Evolutionary conservation across 2,329 filamentous ascomycete genomes (phyloP).

Genomic region (Colletotrichum agaves): DNA sequence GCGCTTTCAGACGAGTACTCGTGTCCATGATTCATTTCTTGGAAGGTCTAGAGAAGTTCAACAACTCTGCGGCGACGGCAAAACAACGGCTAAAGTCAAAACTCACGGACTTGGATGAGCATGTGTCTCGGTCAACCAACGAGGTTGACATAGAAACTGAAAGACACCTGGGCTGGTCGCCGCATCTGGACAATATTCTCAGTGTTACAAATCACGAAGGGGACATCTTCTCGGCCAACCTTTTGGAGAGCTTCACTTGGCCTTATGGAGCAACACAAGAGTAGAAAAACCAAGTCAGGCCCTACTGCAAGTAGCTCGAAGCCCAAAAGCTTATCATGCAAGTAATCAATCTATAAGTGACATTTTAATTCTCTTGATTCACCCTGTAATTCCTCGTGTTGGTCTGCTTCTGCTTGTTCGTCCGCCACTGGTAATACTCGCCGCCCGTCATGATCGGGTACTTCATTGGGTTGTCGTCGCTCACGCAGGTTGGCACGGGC

Average conservation of each 20-base stretch:
- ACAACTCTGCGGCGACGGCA: background rate
- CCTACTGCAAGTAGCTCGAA: too few relatives aligned
- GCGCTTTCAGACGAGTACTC: background rate
- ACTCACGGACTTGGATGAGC: background rate
- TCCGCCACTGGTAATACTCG: conserved; percentile 47
- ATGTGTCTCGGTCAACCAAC: background rate
- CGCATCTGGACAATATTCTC: background rate
- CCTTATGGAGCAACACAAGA: background rate
- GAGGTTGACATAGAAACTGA: background rate
- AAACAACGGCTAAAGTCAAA: background rate
- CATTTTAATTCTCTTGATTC: background rate
- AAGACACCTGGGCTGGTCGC: background rate
- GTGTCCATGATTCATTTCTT: background rate
- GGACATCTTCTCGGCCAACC: background rate
- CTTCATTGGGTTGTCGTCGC: conserved; percentile 46
- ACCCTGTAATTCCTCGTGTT: conserved; percentile 5
- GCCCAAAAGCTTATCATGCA: too few relatives aligned
- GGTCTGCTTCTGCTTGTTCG: conserved; percentile 43
- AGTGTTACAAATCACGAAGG: background rate
- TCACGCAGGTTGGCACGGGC: conserved; percentile 47
- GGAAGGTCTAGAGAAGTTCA: background rate
- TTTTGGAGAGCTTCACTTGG: conserved; percentile 11
- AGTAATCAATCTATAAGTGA: too few relatives aligned
- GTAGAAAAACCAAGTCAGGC: too few relatives aligned
- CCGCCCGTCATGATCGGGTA: conserved; percentile 48